Conservation (phyloP, 345 rosid species). For the Moricandia moricandioides region DNA sequence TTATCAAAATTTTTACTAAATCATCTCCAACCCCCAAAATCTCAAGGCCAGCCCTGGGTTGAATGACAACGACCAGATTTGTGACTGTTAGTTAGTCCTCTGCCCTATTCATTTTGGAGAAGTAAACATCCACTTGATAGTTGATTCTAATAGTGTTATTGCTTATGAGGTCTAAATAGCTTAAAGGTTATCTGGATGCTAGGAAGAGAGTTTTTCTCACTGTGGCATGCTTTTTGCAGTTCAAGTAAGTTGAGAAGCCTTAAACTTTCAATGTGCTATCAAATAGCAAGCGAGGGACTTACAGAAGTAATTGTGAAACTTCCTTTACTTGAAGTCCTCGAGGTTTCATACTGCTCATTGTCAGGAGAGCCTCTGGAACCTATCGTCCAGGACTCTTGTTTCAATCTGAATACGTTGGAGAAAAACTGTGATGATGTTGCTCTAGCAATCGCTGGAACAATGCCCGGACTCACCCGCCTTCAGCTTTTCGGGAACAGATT, state of each 20-base stretch:
- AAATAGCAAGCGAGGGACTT: neutral
- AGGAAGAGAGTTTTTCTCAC: too few relatives aligned
- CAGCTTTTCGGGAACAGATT: neutral
- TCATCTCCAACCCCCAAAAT: neutral
- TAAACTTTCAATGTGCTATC: neutral
- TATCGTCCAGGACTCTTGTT: neutral
- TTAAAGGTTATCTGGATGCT: too few relatives aligned
- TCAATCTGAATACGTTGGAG: neutral
- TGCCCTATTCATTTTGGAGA: neutral
- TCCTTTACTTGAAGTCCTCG: neutral
- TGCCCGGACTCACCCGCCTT: neutral
- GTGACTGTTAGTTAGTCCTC: neutral
- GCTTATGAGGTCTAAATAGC: neutral
- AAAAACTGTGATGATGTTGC: neutral
- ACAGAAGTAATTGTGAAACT: neutral
- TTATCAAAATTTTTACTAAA: neutral
- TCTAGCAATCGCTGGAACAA: neutral
- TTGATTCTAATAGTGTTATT: neutral
- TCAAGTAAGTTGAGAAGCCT: neutral
- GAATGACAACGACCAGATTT: neutral
- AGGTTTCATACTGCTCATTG: neutral
- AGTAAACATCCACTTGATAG: neutral
- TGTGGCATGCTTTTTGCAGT: neutral
- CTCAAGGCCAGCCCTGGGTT: neutral
- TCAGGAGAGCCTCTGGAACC: neutral